phyloP scores from a whole-genome alignment of 768 basidiomycete genomes.

The Lactarius trivialis region DNA sequence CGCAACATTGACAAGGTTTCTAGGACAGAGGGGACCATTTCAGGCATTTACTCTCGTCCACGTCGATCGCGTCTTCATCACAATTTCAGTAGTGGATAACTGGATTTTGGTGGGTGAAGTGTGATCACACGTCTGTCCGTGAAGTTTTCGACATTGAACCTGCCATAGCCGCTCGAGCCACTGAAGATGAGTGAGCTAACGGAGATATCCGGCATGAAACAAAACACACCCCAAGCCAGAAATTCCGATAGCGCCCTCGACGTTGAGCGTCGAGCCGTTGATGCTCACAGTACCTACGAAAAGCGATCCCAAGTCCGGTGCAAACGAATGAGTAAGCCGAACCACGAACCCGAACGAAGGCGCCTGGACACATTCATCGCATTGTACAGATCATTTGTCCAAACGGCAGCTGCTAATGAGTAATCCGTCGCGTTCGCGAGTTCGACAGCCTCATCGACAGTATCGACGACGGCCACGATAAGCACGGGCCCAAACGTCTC shows the following conservation, averaged over 20 bases:
- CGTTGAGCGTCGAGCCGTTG: constrained; percentile 48
- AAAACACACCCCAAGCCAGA: constrained; percentile 42
- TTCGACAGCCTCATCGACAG: constrained; percentile 47
- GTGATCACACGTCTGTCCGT: constrained; percentile 41
- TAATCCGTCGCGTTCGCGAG: constrained; percentile 50
- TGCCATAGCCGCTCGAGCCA: constrained; percentile 41
- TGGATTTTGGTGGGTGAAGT: constrained; percentile 33
- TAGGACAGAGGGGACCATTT: not conserved
- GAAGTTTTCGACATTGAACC: constrained; percentile 46
- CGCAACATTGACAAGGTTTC: not conserved
- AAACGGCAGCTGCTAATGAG: constrained; percentile 45
- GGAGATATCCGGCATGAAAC: not conserved
- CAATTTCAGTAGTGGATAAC: not conserved
- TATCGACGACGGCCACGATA: constrained; percentile 41
- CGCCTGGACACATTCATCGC: constrained; percentile 42
- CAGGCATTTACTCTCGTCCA: not conserved
- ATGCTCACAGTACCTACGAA: constrained; percentile 45
- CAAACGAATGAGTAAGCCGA: not conserved
- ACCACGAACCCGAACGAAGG: constrained; percentile 38
- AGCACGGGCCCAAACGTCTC: constrained; percentile 61
- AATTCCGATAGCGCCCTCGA: constrained; percentile 34
- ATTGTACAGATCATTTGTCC: constrained; percentile 41
- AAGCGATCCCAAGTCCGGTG: not conserved
- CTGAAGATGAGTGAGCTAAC: constrained; percentile 17
- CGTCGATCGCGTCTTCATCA: not conserved